A percentile compares a stretch with the other conserved stretches of the same genome.
Evolutionary conservation across 1,284 basidiomycete species (phyloP).

Genomic region (Tilletia setariae): DNA sequence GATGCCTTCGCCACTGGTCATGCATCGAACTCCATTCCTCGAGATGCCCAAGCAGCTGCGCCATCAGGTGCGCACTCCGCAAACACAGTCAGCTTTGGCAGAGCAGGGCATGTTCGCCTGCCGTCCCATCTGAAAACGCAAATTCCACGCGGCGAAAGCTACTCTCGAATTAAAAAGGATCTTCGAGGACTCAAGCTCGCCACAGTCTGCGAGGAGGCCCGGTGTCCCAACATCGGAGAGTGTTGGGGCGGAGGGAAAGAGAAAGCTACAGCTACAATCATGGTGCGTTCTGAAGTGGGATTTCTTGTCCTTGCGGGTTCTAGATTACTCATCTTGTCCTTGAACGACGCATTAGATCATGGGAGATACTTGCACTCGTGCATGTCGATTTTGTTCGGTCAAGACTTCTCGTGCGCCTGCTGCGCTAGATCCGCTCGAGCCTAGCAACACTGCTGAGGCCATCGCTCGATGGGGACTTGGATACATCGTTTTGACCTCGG

Average conservation of each 20-base stretch:
- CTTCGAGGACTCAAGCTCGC: conserved; percentile 84
- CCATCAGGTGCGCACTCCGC: not conserved
- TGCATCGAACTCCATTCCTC: not conserved
- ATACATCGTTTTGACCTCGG: conserved; percentile 95
- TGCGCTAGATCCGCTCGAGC: conserved; percentile 91
- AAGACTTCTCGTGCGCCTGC: conserved; percentile 87
- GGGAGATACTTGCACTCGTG: conserved; percentile 99
- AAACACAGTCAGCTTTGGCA: conserved; percentile 37
- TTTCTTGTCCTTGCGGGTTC: not conserved
- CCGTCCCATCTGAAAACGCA: conserved; percentile 85
- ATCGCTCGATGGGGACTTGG: conserved; percentile 97
- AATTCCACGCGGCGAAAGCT: conserved; percentile 77
- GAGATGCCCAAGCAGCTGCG: not conserved
- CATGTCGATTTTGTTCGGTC: conserved; percentile 95
- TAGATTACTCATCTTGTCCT: not conserved
- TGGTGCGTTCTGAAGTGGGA: conserved; percentile 64
- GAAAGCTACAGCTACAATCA: conserved; percentile 79
- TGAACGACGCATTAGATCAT: conserved; percentile 67
- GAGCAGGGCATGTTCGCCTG: conserved; percentile 61
- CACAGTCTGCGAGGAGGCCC: conserved; percentile 97
- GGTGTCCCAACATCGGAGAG: conserved; percentile 98
- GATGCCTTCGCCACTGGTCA: conserved; percentile 17
- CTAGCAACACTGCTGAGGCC: conserved; percentile 96
- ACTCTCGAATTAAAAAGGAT: conserved; percentile 90
- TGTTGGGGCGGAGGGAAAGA: conserved; percentile 93